Evolutionary conservation across 768 basidiomycete species (phyloP).

Genomic region (Leccinum aurantiacum): DNA sequence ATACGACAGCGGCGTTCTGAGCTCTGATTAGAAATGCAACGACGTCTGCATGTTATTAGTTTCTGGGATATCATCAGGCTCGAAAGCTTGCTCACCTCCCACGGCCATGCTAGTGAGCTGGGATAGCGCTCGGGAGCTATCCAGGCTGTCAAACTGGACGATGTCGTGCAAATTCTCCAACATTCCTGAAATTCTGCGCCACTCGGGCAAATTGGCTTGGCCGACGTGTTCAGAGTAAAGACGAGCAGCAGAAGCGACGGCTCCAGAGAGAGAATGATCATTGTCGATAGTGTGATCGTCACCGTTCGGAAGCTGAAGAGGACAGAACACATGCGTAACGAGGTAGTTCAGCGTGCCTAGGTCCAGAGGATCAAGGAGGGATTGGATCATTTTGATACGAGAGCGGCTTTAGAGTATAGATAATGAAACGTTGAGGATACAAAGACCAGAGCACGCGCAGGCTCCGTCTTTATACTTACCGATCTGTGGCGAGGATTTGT

Average conservation of each 20-base stretch:
- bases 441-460: neutral
- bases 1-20: neutral
- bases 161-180: neutral
- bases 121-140: conserved; percentile 1
- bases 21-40: conserved; percentile 13
- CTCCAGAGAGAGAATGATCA: conserved; percentile 28
- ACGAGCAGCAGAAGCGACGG: conserved; percentile 21
- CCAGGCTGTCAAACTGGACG: conserved; percentile 12
- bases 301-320: conserved; percentile 38
- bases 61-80: no score
- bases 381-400: neutral
- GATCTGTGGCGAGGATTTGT: neutral
- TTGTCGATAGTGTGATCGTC: conserved; percentile 25
- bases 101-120: conserved; percentile 2
- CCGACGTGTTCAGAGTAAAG: conserved; percentile 7
- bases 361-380: neutral
- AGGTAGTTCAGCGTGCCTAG: conserved; percentile 18
- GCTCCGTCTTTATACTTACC: neutral
- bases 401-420: neutral
- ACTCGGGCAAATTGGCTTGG: neutral
- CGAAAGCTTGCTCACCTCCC: no score
- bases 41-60: conserved; percentile 3
- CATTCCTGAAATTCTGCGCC: neutral
- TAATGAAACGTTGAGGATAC: neutral
- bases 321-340: conserved; percentile 38